Evolutionary conservation across 176 grass and related monocot species (phyloP).

Genomic region (Eremochloa ophiuroides): DNA sequence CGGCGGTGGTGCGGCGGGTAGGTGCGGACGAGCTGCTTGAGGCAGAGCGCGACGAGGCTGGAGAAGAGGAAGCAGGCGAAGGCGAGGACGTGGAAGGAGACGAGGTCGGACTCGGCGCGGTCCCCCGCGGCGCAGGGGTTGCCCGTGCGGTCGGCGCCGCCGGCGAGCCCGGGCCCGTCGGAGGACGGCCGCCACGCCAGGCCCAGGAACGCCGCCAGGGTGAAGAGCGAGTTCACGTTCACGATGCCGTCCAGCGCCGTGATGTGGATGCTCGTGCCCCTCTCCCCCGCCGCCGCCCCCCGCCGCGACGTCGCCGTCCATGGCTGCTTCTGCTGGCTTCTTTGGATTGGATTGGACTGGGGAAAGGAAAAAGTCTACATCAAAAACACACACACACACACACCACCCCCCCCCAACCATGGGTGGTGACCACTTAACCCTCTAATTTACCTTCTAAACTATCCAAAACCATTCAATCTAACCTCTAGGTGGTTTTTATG

Average conservation of each 20-base stretch:
- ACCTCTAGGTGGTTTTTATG: no score
- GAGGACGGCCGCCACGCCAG: conserved; percentile 69
- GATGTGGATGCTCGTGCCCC: conserved; percentile 76
- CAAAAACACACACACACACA: no score
- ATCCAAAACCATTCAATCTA: no score
- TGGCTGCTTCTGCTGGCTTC: not conserved
- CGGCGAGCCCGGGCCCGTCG: conserved; percentile 33
- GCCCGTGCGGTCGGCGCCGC: conserved; percentile 20
- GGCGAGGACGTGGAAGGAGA: conserved; percentile 79
- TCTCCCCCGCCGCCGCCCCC: not conserved
- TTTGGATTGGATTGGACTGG: not conserved
- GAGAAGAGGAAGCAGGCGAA: conserved; percentile 97
- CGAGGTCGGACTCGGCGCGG: conserved; percentile 57
- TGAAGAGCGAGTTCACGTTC: conserved; percentile 96
- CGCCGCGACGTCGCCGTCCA: conserved; percentile 17
- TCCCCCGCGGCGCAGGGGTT: conserved; percentile 47
- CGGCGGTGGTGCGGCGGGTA: not conserved
- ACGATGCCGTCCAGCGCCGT: conserved; percentile 94
- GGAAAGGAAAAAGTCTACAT: no score
- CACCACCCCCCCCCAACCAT: no score
- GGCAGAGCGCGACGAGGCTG: conserved; percentile 93
- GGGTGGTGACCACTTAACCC: no score
- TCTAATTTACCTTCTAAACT: no score
- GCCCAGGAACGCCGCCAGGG: conserved; percentile 67
- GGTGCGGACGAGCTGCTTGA: conserved; percentile 85